These are phyloP conservation scores for Fusarium denticulatum DNA, from an alignment of 2,329 filamentous ascomycete species.

Conservation along the genomic window DNA sequence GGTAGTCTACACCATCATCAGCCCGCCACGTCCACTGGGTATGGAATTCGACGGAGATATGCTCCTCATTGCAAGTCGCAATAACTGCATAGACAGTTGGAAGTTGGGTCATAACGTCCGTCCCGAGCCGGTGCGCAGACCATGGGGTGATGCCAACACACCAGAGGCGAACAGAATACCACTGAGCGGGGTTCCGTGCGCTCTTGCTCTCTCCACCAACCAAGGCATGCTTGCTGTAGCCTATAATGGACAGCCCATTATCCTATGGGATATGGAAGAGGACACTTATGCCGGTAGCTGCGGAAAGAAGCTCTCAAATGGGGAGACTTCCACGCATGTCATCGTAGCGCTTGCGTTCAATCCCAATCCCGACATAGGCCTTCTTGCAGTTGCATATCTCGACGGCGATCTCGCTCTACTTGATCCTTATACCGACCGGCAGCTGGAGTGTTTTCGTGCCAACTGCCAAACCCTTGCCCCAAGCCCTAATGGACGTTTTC, in stretches of 20 bases:
- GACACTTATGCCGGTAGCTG: conserved; percentile 47
- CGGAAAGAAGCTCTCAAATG: conserved; percentile 45
- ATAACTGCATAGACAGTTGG: conserved; percentile 44
- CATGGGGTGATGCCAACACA: conserved; percentile 40
- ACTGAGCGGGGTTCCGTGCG: conserved; percentile 29
- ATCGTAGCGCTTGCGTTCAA: conserved; percentile 49
- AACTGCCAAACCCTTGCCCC: conserved; percentile 46
- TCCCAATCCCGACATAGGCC: conserved; percentile 43
- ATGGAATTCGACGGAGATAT: conserved; percentile 42
- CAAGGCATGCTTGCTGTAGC: conserved; percentile 48
- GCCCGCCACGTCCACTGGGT: conserved; percentile 34
- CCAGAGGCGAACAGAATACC: conserved; percentile 5
- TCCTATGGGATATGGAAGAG: conserved; percentile 49
- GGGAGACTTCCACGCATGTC: conserved; percentile 46
- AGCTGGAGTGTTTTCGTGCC: conserved; percentile 41
- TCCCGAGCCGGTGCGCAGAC: conserved; percentile 12
- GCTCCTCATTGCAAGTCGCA: conserved; percentile 42
- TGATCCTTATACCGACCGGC: conserved; percentile 41
- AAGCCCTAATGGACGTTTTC: conserved; percentile 45
- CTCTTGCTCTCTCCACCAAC: conserved; percentile 42
- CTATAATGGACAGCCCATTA: conserved; percentile 46
- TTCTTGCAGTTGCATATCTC: conserved; percentile 46
- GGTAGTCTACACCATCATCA: conserved; percentile 39
- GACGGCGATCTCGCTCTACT: conserved; percentile 48
- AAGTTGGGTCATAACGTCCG: conserved; percentile 34